phyloP scores from a whole-genome alignment of 306 rosid genomes.

The Adenanthera pavonina region DNA sequence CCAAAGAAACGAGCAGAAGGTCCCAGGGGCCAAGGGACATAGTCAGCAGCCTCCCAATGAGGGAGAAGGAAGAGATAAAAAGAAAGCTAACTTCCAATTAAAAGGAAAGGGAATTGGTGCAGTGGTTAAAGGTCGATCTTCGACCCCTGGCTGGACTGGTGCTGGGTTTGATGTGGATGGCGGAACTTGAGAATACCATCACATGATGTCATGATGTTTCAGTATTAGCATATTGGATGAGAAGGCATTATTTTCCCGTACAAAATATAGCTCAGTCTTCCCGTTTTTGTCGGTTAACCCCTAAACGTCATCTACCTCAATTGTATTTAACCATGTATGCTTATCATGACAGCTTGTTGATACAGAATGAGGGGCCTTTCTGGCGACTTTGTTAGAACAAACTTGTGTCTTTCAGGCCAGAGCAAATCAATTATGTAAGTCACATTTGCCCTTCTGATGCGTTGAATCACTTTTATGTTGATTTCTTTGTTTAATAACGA shows the following conservation, averaged over 20 bases:
- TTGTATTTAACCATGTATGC: background rate
- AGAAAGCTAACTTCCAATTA: slow-evolving; percentile 8
- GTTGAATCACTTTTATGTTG: background rate
- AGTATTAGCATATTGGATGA: background rate
- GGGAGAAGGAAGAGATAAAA: slow-evolving; percentile 1
- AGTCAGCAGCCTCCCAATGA: slow-evolving; percentile 3
- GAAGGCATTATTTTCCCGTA: background rate
- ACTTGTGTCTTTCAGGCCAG: background rate
- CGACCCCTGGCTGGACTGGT: background rate
- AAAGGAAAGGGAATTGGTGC: slow-evolving; percentile 1
- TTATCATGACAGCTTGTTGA: background rate
- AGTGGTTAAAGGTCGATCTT: background rate
- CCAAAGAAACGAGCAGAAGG: background rate
- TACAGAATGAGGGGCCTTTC: background rate
- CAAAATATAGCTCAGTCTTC: background rate
- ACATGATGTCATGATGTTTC: background rate
- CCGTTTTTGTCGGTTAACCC: background rate
- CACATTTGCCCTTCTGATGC: background rate
- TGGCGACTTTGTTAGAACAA: background rate
- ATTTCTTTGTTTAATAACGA: background rate
- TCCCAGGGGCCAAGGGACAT: background rate
- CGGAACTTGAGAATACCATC: background rate
- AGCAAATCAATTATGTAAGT: background rate
- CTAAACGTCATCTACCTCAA: background rate
- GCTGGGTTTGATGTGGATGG: slow-evolving; percentile 9